Percentiles rank a stretch among this genome's conserved stretches.
These are phyloP conservation scores for Inga oerstediana DNA, from an alignment of 306 rosid genomes.

Conservation along the genomic window DNA sequence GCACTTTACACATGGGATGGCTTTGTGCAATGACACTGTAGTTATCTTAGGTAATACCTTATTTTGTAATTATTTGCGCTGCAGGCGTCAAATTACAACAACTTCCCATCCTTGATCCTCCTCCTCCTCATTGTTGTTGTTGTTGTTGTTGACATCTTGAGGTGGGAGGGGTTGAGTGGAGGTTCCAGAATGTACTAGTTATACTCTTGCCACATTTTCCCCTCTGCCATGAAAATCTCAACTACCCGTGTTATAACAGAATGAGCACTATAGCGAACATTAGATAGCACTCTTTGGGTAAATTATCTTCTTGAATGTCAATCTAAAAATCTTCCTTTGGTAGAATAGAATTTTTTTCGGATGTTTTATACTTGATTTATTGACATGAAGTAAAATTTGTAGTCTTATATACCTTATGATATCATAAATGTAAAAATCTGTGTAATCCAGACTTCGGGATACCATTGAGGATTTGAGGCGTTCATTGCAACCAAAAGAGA, in stretches of 20 bases:
- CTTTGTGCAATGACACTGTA: slow-evolving; percentile 11
- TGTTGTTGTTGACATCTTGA: neutral
- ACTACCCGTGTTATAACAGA: slow-evolving; percentile 7
- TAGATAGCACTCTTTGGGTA: slow-evolving; percentile 15
- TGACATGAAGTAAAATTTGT: slow-evolving; percentile 3
- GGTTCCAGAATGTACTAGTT: slow-evolving; percentile 9
- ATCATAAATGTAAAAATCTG: slow-evolving; percentile 28
- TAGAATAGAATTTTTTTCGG: slow-evolving; percentile 17
- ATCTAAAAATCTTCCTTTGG: slow-evolving; percentile 10
- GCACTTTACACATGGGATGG: slow-evolving; percentile 4
- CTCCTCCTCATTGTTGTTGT: neutral
- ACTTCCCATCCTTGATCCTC: slow-evolving; percentile 10
- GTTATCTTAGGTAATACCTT: slow-evolving; percentile 7
- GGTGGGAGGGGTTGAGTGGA: neutral
- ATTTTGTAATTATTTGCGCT: slow-evolving; percentile 6
- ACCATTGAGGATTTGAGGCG: slow-evolving; percentile 84
- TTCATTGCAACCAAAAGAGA: slow-evolving; percentile 88
- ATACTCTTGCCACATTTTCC: slow-evolving; percentile 22
- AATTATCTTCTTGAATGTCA: slow-evolving; percentile 8
- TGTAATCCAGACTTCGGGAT: slow-evolving; percentile 77
- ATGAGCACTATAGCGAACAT: slow-evolving; percentile 21
- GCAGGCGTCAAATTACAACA: slow-evolving; percentile 6
- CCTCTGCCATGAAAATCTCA: slow-evolving; percentile 5
- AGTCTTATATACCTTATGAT: slow-evolving; percentile 29
- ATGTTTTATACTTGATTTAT: slow-evolving; percentile 18